Base-by-base conservation (phyloP, 1,139 yeast species). In the Yarrowia galli region DNA sequence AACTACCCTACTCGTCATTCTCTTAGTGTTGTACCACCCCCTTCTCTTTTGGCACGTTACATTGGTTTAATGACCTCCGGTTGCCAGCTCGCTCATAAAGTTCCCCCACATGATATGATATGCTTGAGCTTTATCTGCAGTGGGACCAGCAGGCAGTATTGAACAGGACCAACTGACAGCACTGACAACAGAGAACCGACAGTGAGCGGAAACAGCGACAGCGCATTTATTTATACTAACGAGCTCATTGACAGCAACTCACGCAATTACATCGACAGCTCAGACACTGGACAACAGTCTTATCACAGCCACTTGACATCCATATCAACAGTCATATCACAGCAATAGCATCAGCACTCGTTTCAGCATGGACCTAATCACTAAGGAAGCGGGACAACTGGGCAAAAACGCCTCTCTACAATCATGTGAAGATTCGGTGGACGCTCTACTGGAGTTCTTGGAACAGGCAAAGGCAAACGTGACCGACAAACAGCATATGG, bases 341-440 rank as follows among this genome's bases (percentile, higher is more conserved):
- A 35, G 4, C 38, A n/a, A n/a, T n/a, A n/a, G n/a, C n/a, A n/a
- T n/a, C n/a, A n/a, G n/a, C 38, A 35, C 4, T 12, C 15, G 28
- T 1, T 18, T 3, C 23, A n/a, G 1, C 45, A 76, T 76, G 79
- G 79, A 78, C 22, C 70, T 71, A 8, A 72, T 78, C 20, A 48
- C 68, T 15, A 75, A 74, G 67, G 79, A 76, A 66, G 72, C 75
- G 36, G 70, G 56, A 25, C 70, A 74, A 48, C 72, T 77, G 48
- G 72, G 74, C 36, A 72, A 72, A 68, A 68, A 73, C n/a, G 77
- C 71, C 16, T 71, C 74, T 28, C 75, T 76, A 66, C 76, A 71
- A 15, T 68, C 72, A 51, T 74, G 78, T 43, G 70, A 73, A 7
- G 74, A 72, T 9, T 77, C 76, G 38, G 73, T 79, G 6, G 76